Evolutionary conservation across 2,329 filamentous ascomycete genomes (phyloP).

Genomic region (Aspergillus sp.): DNA sequence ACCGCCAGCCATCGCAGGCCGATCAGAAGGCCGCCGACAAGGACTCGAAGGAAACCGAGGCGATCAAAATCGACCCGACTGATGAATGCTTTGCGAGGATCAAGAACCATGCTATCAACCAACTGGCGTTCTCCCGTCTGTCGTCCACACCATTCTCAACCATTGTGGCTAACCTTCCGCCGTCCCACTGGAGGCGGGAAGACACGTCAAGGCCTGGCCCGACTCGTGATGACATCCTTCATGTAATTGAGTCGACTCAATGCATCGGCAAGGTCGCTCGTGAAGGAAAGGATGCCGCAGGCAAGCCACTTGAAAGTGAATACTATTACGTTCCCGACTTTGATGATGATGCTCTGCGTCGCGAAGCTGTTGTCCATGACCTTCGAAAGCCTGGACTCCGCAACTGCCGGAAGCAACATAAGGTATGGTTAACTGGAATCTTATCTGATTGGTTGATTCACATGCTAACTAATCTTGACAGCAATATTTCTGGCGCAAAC

Average conservation of each 20-base stretch:
- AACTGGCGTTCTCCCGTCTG: slow-evolving; percentile 87
- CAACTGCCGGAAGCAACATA: slow-evolving; percentile 89
- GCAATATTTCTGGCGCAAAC: slow-evolving; percentile 67
- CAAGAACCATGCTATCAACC: slow-evolving; percentile 84
- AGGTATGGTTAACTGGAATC: slow-evolving; percentile 52
- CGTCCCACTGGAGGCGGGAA: slow-evolving; percentile 48
- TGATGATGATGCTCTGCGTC: slow-evolving; percentile 69
- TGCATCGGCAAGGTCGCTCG: slow-evolving; percentile 85
- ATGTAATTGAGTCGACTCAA: slow-evolving; percentile 61
- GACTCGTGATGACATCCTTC: slow-evolving; percentile 56
- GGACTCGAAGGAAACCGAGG: slow-evolving; percentile 13
- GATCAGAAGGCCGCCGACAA: not conserved
- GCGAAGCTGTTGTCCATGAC: slow-evolving; percentile 74
- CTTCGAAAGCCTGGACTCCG: slow-evolving; percentile 82
- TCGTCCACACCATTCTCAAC: slow-evolving; percentile 85
- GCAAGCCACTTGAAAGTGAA: slow-evolving; percentile 86
- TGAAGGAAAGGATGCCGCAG: slow-evolving; percentile 91
- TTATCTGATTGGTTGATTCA: not conserved
- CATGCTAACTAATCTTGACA: slow-evolving; percentile 27
- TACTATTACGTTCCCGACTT: slow-evolving; percentile 92
- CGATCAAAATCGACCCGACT: slow-evolving; percentile 12
- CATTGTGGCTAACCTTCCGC: slow-evolving; percentile 77
- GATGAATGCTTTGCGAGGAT: slow-evolving; percentile 27
- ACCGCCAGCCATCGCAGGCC: slow-evolving; percentile 18
- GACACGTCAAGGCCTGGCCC: slow-evolving; percentile 39